phyloP scores from a whole-genome alignment of 164 flowering plant species.

The Santalum album region DNA sequence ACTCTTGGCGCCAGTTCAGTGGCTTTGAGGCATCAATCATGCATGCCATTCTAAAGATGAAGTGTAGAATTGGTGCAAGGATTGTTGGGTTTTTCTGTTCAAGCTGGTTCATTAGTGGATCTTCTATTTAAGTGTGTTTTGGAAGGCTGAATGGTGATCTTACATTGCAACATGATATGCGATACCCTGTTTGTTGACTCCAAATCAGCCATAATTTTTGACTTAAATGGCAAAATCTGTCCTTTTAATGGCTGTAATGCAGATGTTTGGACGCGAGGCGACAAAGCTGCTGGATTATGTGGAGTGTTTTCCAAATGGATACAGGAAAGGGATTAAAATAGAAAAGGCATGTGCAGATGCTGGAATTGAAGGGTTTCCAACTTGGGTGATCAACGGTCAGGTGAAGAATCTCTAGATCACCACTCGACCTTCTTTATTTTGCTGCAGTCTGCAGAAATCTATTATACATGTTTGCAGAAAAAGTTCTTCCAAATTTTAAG shows the following conservation, averaged over 20 bases:
- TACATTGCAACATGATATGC: too few species aligned
- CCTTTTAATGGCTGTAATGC: not conserved
- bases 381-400: slow-evolving; percentile 93
- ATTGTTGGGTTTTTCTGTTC: too few species aligned
- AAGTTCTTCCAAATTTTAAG: not conserved
- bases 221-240: not conserved
- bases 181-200: too few species aligned
- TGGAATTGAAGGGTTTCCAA: slow-evolving; percentile 76
- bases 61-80: too few species aligned
- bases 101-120: too few species aligned
- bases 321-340: slow-evolving; percentile 54
- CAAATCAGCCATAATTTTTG: too few species aligned
- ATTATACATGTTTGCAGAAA: not conserved
- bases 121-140: too few species aligned
- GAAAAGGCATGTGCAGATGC: slow-evolving; percentile 51
- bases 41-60: too few species aligned
- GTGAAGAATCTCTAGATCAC: slow-evolving; percentile 23
- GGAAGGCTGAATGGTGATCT: too few species aligned
- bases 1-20: too few species aligned
- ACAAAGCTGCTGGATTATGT: slow-evolving; percentile 71
- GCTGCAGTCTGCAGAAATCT: not conserved
- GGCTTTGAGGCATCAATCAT: too few species aligned
- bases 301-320: slow-evolving; percentile 93
- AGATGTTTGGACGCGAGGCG: slow-evolving; percentile 95
- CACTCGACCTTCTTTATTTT: too few species aligned